phyloP scores from a whole-genome alignment of 345 rosid species.

The Cardamine resedifolia region DNA sequence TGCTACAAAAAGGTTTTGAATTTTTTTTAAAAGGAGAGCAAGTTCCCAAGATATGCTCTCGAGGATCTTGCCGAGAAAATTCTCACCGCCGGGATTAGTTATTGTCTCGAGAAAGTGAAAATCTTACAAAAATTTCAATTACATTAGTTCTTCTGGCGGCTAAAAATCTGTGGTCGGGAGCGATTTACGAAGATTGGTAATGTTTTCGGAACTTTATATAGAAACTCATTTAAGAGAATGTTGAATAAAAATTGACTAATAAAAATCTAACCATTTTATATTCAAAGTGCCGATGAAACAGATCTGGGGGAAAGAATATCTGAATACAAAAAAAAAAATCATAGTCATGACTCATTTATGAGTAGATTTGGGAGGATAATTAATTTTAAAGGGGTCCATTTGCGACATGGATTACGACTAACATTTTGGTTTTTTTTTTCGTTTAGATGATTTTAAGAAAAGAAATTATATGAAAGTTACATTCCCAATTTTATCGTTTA shows the following conservation, averaged over 20 bases:
- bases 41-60: constrained; percentile 25
- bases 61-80: constrained; percentile 22
- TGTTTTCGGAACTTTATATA: constrained; percentile 18
- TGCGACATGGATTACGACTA: constrained; percentile 34
- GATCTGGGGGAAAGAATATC: not conserved
- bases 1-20: not conserved
- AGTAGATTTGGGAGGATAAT: constrained; percentile 28
- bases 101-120: constrained; percentile 8
- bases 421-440: not conserved
- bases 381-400: constrained; percentile 6
- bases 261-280: not conserved
- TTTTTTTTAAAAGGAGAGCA: not conserved
- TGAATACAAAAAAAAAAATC: constrained; percentile 8
- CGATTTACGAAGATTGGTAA: constrained; percentile 16
- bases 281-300: not conserved
- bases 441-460: not conserved
- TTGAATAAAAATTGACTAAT: not conserved
- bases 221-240: not conserved
- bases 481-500: not conserved
- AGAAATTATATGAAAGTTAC: not conserved
- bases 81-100: constrained; percentile 24
- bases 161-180: constrained; percentile 11
- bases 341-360: constrained; percentile 36
- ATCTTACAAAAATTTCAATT: not conserved
- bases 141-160: constrained; percentile 25